Evolutionary conservation across 106 monocot species (phyloP).

Genomic region (Apostasia shenzhenica): DNA sequence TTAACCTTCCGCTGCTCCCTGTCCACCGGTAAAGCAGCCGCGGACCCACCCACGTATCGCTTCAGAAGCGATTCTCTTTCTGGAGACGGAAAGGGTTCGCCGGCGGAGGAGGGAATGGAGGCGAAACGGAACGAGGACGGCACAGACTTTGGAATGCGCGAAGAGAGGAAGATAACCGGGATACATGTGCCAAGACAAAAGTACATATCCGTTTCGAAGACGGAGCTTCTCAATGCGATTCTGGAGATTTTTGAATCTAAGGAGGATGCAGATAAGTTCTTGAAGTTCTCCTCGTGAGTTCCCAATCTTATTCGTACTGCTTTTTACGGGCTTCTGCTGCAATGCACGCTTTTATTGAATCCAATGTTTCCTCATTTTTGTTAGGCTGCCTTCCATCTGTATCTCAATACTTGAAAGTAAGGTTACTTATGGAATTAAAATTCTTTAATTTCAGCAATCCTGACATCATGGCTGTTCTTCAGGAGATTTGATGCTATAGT

Average conservation of each 20-base stretch:
- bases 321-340: neutral
- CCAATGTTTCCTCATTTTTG: neutral
- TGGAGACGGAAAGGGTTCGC: no score
- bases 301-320: neutral
- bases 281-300: conserved; percentile 29
- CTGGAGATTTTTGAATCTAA: conserved; percentile 31
- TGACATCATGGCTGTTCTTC: no score
- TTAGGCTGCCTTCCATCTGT: neutral
- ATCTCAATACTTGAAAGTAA: no score
- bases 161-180: conserved; percentile 35
- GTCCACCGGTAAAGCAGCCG: neutral
- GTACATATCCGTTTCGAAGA: conserved; percentile 49
- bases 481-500: no score
- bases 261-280: conserved; percentile 40
- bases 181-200: conserved; percentile 52
- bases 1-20: neutral
- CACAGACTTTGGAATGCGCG: neutral
- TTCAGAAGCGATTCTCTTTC: neutral
- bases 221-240: conserved; percentile 39
- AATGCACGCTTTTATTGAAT: neutral
- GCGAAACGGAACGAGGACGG: no score
- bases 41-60: neutral
- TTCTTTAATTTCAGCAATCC: no score
- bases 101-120: no score
- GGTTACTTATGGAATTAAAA: no score